Percentiles rank a stretch among this genome's conserved stretches.
These are phyloP conservation scores for Exobasidium rhododendri DNA, from an alignment of 1,284 basidiomycete species.

Conservation along the genomic window DNA sequence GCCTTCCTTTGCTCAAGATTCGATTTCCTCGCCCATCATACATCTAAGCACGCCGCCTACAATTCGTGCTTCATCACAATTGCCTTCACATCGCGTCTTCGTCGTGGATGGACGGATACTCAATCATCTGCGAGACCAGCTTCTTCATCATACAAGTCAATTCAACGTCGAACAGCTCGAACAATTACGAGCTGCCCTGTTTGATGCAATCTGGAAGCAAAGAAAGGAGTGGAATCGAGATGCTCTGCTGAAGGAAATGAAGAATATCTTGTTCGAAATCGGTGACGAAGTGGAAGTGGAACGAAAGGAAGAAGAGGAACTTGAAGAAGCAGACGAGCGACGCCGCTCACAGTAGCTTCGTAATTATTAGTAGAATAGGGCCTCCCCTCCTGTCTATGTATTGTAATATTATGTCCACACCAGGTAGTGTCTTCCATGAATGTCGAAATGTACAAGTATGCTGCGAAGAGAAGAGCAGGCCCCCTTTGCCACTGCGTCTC, in stretches of 20 bases:
- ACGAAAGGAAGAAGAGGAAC: neutral
- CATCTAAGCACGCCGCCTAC: conserved; percentile 1
- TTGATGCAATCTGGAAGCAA: conserved; percentile 75
- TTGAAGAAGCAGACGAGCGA: neutral
- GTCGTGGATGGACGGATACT: conserved; percentile 17
- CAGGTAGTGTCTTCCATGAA: too few species aligned
- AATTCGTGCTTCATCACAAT: neutral
- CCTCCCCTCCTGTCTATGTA: too few species aligned
- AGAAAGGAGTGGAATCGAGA: conserved; percentile 79
- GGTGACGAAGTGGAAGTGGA: conserved; percentile 6
- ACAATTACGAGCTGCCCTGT: conserved; percentile 79
- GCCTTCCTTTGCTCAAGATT: neutral
- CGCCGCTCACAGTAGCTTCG: too few species aligned
- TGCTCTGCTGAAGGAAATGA: conserved; percentile 58
- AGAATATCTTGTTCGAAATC: conserved; percentile 20
- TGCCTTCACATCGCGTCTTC: conserved; percentile 25
- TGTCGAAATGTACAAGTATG: too few species aligned
- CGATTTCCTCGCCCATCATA: conserved; percentile 8
- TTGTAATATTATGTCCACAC: too few species aligned
- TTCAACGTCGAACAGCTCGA: conserved; percentile 77
- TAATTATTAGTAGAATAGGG: too few species aligned
- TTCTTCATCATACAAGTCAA: conserved; percentile 23
- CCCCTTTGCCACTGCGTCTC: too few species aligned
- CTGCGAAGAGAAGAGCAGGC: too few species aligned
- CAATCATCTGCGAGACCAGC: conserved; percentile 17